Percentiles rank a stretch among this genome's conserved stretches.
phyloP scores from a whole-genome alignment of 2,329 filamentous ascomycete species.

The Colletotrichum cereale region DNA sequence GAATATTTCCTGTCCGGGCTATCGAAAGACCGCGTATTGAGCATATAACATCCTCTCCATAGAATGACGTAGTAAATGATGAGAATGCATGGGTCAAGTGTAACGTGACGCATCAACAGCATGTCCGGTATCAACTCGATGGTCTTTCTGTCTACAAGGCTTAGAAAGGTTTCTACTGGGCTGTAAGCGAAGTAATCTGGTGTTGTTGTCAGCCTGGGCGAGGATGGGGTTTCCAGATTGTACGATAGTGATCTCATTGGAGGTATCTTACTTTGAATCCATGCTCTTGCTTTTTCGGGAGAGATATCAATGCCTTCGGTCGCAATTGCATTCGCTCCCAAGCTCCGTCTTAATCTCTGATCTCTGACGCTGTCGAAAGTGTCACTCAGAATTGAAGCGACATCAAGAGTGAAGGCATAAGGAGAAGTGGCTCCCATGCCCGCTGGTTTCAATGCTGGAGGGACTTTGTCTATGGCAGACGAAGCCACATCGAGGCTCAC shows the following conservation, averaged over 20 bases:
- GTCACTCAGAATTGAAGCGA: conserved; percentile 46
- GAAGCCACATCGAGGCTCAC: background rate
- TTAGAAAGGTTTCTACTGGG: conserved; percentile 47
- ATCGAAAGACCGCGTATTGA: conserved; percentile 13
- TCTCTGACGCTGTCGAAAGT: conserved; percentile 47
- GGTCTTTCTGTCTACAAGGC: conserved; percentile 45
- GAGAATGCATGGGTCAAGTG: conserved; percentile 47
- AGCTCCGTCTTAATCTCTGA: conserved; percentile 42
- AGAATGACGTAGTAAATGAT: conserved; percentile 50
- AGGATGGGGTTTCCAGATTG: background rate
- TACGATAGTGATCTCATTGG: too few relatives aligned
- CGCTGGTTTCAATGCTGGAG: background rate
- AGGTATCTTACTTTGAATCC: conserved; percentile 45
- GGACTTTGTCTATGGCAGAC: too few relatives aligned
- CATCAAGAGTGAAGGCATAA: conserved; percentile 41
- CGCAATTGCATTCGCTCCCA: conserved; percentile 41
- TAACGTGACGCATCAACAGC: conserved; percentile 45
- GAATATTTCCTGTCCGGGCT: conserved; percentile 42
- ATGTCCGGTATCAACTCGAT: conserved; percentile 50
- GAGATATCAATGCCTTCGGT: conserved; percentile 47
- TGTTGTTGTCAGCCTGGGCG: background rate
- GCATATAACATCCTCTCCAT: conserved; percentile 46
- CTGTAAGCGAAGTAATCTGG: conserved; percentile 48
- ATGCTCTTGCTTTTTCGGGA: conserved; percentile 45
- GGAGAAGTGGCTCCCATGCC: background rate